These are phyloP conservation scores for Syzygium malaccense DNA, from an alignment of 441 rosid species.

Conservation along the genomic window DNA sequence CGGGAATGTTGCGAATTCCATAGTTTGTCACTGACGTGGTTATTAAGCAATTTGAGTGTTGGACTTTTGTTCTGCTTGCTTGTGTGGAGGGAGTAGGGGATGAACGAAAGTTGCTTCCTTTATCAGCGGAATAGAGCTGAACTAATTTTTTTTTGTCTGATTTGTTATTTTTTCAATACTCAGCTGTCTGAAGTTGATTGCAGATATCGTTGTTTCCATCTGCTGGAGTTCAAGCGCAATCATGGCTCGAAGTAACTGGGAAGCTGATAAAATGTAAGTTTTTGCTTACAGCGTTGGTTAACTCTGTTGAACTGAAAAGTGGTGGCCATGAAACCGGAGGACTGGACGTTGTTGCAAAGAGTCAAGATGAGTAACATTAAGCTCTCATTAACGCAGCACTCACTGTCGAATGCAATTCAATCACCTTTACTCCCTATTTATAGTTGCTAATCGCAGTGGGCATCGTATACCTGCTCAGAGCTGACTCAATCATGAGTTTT, in stretches of 20 bases:
- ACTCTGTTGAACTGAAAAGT: not conserved
- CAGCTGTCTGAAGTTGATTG: not conserved
- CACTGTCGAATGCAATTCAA: not conserved
- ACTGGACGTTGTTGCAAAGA: not conserved
- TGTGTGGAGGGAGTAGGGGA: not conserved
- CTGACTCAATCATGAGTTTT: not conserved
- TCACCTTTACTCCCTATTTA: not conserved
- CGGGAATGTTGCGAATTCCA: not conserved
- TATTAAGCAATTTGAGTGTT: not conserved
- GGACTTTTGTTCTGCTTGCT: not conserved
- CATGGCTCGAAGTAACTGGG: constrained; percentile 1
- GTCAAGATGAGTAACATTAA: not conserved
- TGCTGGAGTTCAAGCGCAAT: not conserved
- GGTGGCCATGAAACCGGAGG: not conserved
- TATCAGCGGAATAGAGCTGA: not conserved
- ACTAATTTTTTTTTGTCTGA: not conserved
- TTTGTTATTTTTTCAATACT: not conserved
- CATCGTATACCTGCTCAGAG: not conserved
- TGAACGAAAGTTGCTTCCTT: not conserved
- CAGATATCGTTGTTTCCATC: not conserved
- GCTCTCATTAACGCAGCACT: not conserved
- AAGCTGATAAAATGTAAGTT: constrained; percentile 1
- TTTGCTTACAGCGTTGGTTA: not conserved
- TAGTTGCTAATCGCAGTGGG: not conserved
- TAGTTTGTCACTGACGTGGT: not conserved